These are phyloP conservation scores for Blastocystis sp. DNA, from an alignment of 352 stramenopile genomes.

Conservation along the genomic window DNA sequence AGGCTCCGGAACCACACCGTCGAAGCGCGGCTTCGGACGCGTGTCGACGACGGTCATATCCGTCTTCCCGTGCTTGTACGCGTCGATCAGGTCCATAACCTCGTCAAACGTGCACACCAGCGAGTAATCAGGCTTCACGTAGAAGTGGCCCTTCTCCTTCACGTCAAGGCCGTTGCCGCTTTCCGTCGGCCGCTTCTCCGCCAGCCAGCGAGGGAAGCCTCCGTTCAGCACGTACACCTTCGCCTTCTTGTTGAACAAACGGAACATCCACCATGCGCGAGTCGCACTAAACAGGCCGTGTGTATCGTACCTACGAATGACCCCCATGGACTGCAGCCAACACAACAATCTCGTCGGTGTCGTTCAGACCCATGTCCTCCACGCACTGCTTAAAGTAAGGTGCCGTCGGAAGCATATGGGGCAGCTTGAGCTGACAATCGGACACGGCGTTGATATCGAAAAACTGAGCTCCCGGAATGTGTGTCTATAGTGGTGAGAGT, in stretches of 20 bases:
- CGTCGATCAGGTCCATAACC: slow-evolving; percentile 67
- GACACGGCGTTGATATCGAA: slow-evolving; percentile 69
- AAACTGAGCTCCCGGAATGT: slow-evolving; percentile 70
- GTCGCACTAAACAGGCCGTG: slow-evolving; percentile 73
- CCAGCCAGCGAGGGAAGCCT: slow-evolving; percentile 69
- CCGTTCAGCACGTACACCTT: slow-evolving; percentile 69
- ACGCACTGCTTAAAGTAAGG: slow-evolving; percentile 72
- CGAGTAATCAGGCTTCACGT: slow-evolving; percentile 66
- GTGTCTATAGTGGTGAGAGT: slow-evolving; percentile 3
- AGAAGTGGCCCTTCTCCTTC: slow-evolving; percentile 27
- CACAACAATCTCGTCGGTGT: slow-evolving; percentile 73
- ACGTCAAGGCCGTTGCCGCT: not conserved
- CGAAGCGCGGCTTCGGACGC: slow-evolving; percentile 60
- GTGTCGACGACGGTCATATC: slow-evolving; percentile 54
- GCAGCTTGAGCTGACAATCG: slow-evolving; percentile 48
- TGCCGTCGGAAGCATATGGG: slow-evolving; percentile 71
- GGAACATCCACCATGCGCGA: slow-evolving; percentile 73
- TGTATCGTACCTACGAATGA: slow-evolving; percentile 66
- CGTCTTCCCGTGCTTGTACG: slow-evolving; percentile 61
- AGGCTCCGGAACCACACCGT: slow-evolving; percentile 53
- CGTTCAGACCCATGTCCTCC: slow-evolving; percentile 67
- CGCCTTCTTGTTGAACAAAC: slow-evolving; percentile 70
- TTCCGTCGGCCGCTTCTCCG: slow-evolving; percentile 56
- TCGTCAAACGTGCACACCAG: slow-evolving; percentile 66
- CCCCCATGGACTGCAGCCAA: not conserved